These are phyloP conservation scores for Elsinoe batatas DNA, from an alignment of 2,329 filamentous ascomycete genomes.

Conservation along the genomic window DNA sequence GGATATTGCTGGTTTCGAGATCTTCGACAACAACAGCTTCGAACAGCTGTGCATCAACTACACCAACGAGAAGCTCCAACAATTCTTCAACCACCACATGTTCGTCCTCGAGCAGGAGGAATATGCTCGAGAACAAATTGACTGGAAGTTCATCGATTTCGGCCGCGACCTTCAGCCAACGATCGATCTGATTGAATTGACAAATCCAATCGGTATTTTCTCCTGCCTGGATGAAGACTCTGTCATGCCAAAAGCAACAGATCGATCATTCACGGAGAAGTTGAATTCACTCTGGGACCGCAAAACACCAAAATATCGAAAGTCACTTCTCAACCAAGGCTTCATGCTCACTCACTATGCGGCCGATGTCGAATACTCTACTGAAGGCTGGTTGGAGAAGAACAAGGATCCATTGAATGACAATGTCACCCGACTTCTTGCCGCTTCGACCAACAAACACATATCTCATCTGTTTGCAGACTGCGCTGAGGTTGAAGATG, in stretches of 20 bases:
- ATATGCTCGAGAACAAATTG: conserved; percentile 93
- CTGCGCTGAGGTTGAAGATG: conserved; percentile 74
- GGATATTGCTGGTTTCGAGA: conserved; percentile 98
- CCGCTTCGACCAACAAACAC: conserved; percentile 71
- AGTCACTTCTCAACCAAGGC: conserved; percentile 77
- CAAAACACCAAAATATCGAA: conserved; percentile 86
- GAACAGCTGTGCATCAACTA: conserved; percentile 99
- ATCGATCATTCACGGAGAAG: conserved; percentile 95
- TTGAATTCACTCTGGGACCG: conserved; percentile 95
- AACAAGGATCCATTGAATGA: conserved; percentile 98
- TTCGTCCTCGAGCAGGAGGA: conserved; percentile 98
- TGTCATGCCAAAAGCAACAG: conserved; percentile 97
- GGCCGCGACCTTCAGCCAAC: conserved; percentile 94
- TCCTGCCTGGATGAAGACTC: conserved; percentile 96
- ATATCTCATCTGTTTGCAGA: conserved; percentile 78
- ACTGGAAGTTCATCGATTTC: conserved; percentile 99
- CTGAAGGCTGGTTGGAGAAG: conserved; percentile 91
- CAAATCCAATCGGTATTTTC: conserved; percentile 97
- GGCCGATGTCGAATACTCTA: conserved; percentile 94
- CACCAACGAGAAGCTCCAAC: conserved; percentile 97
- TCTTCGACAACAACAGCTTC: conserved; percentile 97
- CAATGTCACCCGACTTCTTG: conserved; percentile 83
- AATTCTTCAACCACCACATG: conserved; percentile 99
- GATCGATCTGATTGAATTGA: conserved; percentile 90
- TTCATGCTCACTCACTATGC: conserved; percentile 97